A percentile compares a stretch with the other conserved stretches of the same genome.
Conservation (phyloP, 2,329 filamentous ascomycete genomes). For the Huntiella moniliformis region DNA sequence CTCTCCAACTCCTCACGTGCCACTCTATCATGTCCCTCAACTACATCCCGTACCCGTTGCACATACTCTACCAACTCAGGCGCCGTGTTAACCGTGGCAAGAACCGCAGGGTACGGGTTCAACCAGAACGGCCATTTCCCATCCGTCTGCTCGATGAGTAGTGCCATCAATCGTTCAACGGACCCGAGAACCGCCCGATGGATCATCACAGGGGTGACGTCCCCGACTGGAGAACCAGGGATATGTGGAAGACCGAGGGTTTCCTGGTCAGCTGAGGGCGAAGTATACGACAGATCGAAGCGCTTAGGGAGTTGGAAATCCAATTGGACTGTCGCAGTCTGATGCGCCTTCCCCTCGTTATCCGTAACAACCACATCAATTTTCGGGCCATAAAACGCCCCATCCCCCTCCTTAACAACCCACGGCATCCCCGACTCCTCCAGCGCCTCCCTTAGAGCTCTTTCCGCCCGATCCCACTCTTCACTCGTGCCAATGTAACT, state of each 20-base stretch:
- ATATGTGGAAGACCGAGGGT: constrained; percentile 21
- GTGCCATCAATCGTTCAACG: constrained; percentile 65
- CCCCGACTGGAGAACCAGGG: constrained; percentile 30
- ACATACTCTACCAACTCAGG: constrained; percentile 32
- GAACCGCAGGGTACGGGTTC: constrained; percentile 56
- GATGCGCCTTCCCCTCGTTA: constrained; percentile 67
- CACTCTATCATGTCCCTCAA: constrained; percentile 21
- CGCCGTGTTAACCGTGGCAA: constrained; percentile 52
- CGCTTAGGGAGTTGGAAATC: constrained; percentile 78
- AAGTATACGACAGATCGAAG: constrained; percentile 58
- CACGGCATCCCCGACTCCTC: constrained; percentile 55
- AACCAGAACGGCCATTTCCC: constrained; percentile 80
- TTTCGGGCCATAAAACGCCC: constrained; percentile 82
- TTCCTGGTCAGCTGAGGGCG: constrained; percentile 33
- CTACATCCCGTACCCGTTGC: constrained; percentile 27
- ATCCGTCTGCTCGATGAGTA: constrained; percentile 67
- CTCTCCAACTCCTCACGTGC: constrained; percentile 12
- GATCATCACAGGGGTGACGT: constrained; percentile 56
- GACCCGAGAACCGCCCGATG: constrained; percentile 74
- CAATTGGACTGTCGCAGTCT: constrained; percentile 74
- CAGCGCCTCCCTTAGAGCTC: constrained; percentile 22
- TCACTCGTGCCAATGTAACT: constrained; percentile 58
- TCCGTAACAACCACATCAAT: constrained; percentile 74
- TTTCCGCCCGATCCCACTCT: constrained; percentile 35
- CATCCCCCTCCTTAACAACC: constrained; percentile 62